A percentile compares a stretch with the other conserved stretches of the same genome.
Conservation (phyloP, 805 yeast genomes). For the Metschnikowia santaceciliae region DNA sequence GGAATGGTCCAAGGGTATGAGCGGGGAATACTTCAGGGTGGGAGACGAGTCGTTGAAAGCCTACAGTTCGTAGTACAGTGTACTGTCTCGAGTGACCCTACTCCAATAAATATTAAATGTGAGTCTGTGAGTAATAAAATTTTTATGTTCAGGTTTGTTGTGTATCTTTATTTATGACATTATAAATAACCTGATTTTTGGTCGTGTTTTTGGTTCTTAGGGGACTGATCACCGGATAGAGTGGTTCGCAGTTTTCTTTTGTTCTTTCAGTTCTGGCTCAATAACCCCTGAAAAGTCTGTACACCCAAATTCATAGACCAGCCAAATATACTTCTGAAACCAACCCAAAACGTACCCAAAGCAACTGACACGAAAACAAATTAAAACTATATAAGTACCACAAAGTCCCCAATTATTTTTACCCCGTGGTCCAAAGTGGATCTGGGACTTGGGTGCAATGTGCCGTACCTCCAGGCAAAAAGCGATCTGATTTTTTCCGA, state of each 20-base stretch:
- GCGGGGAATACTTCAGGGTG: slow-evolving; percentile 68
- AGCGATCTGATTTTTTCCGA: neutral
- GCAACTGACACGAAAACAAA: neutral
- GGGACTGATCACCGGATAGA: no score
- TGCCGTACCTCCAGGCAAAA: slow-evolving; percentile 2
- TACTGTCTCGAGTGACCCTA: no score
- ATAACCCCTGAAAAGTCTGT: no score
- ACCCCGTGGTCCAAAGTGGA: neutral
- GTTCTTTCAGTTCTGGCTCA: no score
- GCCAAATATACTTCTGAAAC: no score
- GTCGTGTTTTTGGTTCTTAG: no score
- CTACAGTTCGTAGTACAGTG: neutral
- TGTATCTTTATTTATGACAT: no score
- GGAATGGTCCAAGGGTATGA: slow-evolving; percentile 54
- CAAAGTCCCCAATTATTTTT: neutral
- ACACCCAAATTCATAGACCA: no score
- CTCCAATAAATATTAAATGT: no score
- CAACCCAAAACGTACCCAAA: neutral
- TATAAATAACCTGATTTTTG: no score
- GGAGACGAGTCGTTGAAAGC: slow-evolving; percentile 34
- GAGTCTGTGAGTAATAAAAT: no score
- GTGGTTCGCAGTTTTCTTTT: neutral
- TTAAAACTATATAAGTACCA: neutral
- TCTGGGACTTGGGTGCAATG: neutral
- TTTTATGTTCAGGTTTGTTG: no score